A percentile compares a stretch with the other conserved stretches of the same genome.
These are phyloP conservation scores for Keqinozyma sinolaborantium DNA, from an alignment of 1,139 yeast species.

Conservation along the genomic window DNA sequence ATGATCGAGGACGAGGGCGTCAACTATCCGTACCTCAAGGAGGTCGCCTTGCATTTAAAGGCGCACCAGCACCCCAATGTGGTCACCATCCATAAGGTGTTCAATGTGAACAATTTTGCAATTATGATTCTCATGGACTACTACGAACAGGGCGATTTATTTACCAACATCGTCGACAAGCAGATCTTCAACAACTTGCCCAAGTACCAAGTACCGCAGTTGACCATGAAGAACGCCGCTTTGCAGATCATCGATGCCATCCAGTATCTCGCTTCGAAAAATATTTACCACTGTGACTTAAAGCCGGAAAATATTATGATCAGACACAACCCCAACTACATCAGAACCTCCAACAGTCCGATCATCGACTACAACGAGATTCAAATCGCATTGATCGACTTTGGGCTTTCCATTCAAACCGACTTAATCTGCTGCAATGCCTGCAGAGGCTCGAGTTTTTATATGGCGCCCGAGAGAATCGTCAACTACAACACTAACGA, in stretches of 20 bases:
- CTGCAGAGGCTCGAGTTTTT: slow-evolving; percentile 84
- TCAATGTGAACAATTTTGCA: slow-evolving; percentile 50
- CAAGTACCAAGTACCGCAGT: slow-evolving; percentile 33
- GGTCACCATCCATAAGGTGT: slow-evolving; percentile 71
- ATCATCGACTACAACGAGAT: slow-evolving; percentile 52
- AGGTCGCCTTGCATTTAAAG: slow-evolving; percentile 66
- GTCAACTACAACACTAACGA: slow-evolving; percentile 40
- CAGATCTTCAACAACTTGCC: slow-evolving; percentile 43
- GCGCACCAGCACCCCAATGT: slow-evolving; percentile 80
- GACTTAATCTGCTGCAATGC: slow-evolving; percentile 61
- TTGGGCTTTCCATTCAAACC: slow-evolving; percentile 74
- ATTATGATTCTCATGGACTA: slow-evolving; percentile 75
- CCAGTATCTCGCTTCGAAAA: slow-evolving; percentile 60
- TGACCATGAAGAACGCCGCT: slow-evolving; percentile 66
- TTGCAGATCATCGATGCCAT: slow-evolving; percentile 73
- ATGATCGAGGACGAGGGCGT: slow-evolving; percentile 39
- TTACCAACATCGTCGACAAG: slow-evolving; percentile 71
- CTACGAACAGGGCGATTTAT: slow-evolving; percentile 78
- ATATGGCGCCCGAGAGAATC: slow-evolving; percentile 90
- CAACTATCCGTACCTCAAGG: slow-evolving; percentile 52
- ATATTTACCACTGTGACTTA: slow-evolving; percentile 83
- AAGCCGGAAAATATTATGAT: slow-evolving; percentile 88
- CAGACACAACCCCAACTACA: slow-evolving; percentile 26
- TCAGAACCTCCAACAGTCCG: slow-evolving; percentile 10
- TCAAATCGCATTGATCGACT: slow-evolving; percentile 69